These are phyloP conservation scores for Pythium sukuiense DNA, from an alignment of 352 stramenopile genomes.

Conservation along the genomic window DNA sequence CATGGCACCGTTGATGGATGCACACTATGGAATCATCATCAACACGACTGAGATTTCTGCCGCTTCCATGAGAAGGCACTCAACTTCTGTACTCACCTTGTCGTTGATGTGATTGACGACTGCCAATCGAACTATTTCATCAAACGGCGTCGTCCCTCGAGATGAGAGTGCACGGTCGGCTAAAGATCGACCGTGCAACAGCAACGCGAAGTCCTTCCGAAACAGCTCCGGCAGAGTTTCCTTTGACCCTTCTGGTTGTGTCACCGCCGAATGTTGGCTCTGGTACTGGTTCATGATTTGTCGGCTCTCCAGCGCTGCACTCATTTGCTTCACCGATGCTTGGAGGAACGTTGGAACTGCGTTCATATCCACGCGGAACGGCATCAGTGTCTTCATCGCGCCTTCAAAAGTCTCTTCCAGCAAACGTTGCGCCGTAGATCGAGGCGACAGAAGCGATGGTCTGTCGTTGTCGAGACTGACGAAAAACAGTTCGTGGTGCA, in stretches of 20 bases:
- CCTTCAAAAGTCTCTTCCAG: slow-evolving; percentile 41
- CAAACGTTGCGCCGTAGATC: slow-evolving; percentile 12
- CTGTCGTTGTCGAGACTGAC: not conserved
- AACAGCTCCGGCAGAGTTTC: slow-evolving; percentile 6
- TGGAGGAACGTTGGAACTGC: slow-evolving; percentile 51
- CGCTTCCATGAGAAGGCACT: not conserved
- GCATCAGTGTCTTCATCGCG: slow-evolving; percentile 37
- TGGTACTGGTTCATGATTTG: slow-evolving; percentile 68
- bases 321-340: slow-evolving; percentile 36
- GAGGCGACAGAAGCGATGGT: slow-evolving; percentile 22
- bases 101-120: slow-evolving; percentile 14
- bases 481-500: slow-evolving; percentile 64
- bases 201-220: slow-evolving; percentile 6
- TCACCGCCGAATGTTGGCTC: slow-evolving; percentile 31
- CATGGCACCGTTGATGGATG: slow-evolving; percentile 45
- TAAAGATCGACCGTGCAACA: not conserved
- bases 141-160: not conserved
- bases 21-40: slow-evolving; percentile 40
- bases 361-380: slow-evolving; percentile 37
- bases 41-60: not conserved
- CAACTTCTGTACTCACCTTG: slow-evolving; percentile 25
- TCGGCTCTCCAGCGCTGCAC: slow-evolving; percentile 53
- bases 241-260: slow-evolving; percentile 3
- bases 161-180: not conserved
- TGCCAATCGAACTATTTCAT: slow-evolving; percentile 5